Evolutionary conservation across 768 basidiomycete genomes (phyloP), one percentile per base, ranked within the genome.

Genomic region (Wakefieldia striispora): DNA sequence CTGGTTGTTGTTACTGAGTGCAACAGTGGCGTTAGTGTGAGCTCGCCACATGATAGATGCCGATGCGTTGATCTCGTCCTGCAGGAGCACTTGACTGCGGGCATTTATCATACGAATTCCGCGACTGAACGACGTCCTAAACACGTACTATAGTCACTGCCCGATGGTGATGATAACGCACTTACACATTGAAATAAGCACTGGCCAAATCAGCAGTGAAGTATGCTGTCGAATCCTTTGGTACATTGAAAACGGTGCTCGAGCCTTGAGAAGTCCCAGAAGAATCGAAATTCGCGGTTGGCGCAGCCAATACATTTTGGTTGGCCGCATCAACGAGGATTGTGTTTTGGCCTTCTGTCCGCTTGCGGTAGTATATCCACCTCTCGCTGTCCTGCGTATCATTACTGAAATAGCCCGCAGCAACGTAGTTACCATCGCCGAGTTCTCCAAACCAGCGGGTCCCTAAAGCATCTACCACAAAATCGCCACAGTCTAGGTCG

Each of bases 261-360:
- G 91, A 85, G 19, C 87, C 88, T 67, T 98, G 97, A 2, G 74
- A 70, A 4, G 87, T 80, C n/a, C 75, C 79, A 3, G 75, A 72
- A 7, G 64, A 75, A 55, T 77, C 82, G 33, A 75, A 73, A n/a
- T 75, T 75, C 19, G 72, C 63, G 9, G 72, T 80, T 0, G 92
- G 88, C 4, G 79, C 74, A 17, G 80, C 81, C 16, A 72, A 65
- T 40, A 97, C 90, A 51, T 84, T 78, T 71, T 99, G 97, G 72
- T 98, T 97, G 27, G 70, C 64, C 53, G 74, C 72, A 58, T 78
- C 78, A 56, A 97, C 77, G 45, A 95, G 62, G 54, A 99, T 76
- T 6, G 93, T 94, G 75, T 98, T 99, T 74, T 99, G 97, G 3
- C 97, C 97, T 70, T 95, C 92, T 4, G 95, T 97, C 72, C 85